phyloP scores from a whole-genome alignment of 148 eudicot species.

The Salicornia ramosissima region DNA sequence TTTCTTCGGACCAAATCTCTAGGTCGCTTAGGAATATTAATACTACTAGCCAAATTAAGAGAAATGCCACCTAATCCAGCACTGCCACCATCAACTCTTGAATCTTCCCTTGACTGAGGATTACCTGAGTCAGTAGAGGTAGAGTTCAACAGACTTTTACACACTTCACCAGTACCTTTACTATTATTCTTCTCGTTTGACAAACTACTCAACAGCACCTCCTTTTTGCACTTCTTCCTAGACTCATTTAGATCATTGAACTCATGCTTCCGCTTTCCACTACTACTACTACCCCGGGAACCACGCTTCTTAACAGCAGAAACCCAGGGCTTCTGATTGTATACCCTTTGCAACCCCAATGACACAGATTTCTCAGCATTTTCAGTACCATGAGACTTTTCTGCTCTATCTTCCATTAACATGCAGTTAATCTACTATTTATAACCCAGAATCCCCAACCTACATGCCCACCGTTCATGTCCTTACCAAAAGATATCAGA shows the following conservation, averaged over 20 bases:
- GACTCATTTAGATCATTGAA: conserved; percentile 31
- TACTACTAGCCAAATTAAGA: conserved; percentile 32
- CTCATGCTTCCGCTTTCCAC: conserved; percentile 38
- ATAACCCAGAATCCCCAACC: conserved; percentile 37
- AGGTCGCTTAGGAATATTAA: conserved; percentile 65
- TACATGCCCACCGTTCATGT: conserved; percentile 39
- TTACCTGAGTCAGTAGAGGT: conserved; percentile 19
- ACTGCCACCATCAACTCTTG: conserved; percentile 20
- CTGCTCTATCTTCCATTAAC: conserved; percentile 75
- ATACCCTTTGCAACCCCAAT: conserved; percentile 51
- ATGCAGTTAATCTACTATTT: conserved; percentile 41
- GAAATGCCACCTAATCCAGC: conserved; percentile 38
- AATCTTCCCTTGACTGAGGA: conserved; percentile 22
- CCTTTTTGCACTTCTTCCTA: conserved; percentile 49
- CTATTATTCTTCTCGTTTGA: conserved; percentile 40
- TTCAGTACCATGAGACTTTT: conserved; percentile 37
- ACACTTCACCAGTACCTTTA: conserved; percentile 30
- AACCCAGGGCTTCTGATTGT: conserved; percentile 32
- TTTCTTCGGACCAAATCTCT: conserved; percentile 65
- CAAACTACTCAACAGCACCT: conserved; percentile 43
- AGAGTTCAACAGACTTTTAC: conserved; percentile 18
- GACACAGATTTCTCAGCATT: conserved; percentile 45
- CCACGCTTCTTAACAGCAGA: conserved; percentile 25
- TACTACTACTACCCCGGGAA: conserved; percentile 5
- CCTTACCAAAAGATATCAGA: conserved; percentile 42